Evolutionary conservation across 495 filamentous ascomycete species (phyloP), one percentile per base, ranked within the genome.

Genomic region (Penicillium robsamsonii): DNA sequence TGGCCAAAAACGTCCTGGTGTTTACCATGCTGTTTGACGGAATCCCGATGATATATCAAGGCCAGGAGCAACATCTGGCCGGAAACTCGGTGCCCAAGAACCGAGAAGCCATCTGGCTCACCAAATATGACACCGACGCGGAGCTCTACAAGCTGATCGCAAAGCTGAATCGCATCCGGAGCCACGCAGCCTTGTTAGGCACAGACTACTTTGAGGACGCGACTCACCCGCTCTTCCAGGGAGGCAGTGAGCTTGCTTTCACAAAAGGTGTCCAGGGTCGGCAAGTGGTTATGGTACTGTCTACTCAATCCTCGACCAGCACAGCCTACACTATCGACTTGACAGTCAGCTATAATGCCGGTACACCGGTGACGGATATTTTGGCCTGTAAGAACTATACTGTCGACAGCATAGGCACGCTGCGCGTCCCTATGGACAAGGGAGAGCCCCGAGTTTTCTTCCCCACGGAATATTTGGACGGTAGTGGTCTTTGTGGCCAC

Each of bases 31-130:
- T 93, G 33, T 79, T 77, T 30, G 88, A 90, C 52, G 84, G 83
- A 29, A 78, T 86, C 25, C 84, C 84, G 0, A 82, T 86, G 65
- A 76, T 78, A 48, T 88, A 87, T 60, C 73, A 80, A 58, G 89
- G 89, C 17, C 87, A 91, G 66, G 89, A 92, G 66, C 88, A 93
- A 55, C 81, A 83, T 48, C 86, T 84, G 64, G 62, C 69, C 6
- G 87, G 88, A 46, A 64, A 71, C 11, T 70, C 51, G 46, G 81
- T 83, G 35, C 88, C 88, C 0, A 57, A 69, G 31, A 88, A 92
- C 66, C 85, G 90, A 42, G 88, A 92, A 68, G 87, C 89, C 30
- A 63, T 91, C 41, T 94, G 90, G 90, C 74, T 81, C 17, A 82
- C 82, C 30, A 70, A 71, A 7, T 94, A 89, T 69, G 66, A 78